phyloP scores from a whole-genome alignment of 495 filamentous ascomycete species.

The Penicillium ochrochloron region DNA sequence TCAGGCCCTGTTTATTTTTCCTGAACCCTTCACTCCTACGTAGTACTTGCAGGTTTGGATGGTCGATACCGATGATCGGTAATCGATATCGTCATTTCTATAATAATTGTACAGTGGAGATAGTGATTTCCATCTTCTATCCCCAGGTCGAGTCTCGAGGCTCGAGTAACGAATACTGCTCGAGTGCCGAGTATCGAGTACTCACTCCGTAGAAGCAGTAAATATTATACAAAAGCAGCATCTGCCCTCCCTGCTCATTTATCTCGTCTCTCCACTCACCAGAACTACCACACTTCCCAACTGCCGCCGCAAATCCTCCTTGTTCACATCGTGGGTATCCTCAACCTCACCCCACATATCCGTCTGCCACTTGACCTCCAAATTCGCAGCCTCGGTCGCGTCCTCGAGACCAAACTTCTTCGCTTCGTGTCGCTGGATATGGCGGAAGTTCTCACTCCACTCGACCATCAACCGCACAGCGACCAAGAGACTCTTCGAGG shows the following conservation, averaged over 20 bases:
- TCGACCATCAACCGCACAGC: slow-evolving; percentile 78
- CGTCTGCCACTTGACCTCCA: slow-evolving; percentile 93
- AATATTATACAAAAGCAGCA: slow-evolving; percentile 1
- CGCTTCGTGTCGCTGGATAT: slow-evolving; percentile 37
- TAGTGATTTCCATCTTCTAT: neutral
- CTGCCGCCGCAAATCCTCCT: slow-evolving; percentile 87
- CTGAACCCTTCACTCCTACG: neutral
- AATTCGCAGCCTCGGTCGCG: slow-evolving; percentile 73
- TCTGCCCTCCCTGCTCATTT: slow-evolving; percentile 6
- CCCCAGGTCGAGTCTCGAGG: neutral
- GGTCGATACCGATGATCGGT: neutral
- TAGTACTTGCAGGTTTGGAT: neutral
- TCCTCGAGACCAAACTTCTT: slow-evolving; percentile 59
- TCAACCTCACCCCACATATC: slow-evolving; percentile 94
- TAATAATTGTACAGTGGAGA: slow-evolving; percentile 8
- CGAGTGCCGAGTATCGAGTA: neutral
- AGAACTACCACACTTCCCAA: slow-evolving; percentile 83
- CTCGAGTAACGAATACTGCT: neutral
- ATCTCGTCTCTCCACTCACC: slow-evolving; percentile 62
- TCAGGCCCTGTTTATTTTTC: neutral
- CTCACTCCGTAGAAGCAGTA: neutral
- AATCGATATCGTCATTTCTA: neutral
- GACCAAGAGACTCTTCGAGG: slow-evolving; percentile 82
- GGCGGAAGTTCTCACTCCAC: slow-evolving; percentile 78
- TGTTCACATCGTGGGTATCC: slow-evolving; percentile 97